A percentile compares a stretch with the other conserved stretches of the same genome.
These are phyloP conservation scores for Carallia brachiata DNA, from an alignment of 345 rosid genomes.

Conservation along the genomic window DNA sequence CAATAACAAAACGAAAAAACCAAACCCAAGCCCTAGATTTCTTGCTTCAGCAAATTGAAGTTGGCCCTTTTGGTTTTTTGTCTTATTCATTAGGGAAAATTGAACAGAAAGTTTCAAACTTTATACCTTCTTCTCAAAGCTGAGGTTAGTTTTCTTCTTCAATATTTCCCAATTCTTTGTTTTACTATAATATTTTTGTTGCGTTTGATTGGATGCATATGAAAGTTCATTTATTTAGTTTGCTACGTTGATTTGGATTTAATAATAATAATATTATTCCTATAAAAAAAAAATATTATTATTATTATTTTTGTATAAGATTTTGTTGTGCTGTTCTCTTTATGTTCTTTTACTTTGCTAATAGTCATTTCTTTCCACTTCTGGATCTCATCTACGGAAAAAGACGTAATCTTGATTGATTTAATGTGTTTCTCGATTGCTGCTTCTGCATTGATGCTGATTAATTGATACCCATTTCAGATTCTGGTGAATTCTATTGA, in stretches of 20 bases:
- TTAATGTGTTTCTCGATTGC: constrained; percentile 14
- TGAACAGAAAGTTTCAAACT: constrained; percentile 10
- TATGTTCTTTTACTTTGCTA: background rate
- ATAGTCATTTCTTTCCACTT: background rate
- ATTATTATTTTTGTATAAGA: background rate
- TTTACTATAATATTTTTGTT: background rate
- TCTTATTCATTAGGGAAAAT: constrained; percentile 19
- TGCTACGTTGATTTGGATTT: too few species aligned
- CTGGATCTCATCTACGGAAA: constrained; percentile 25
- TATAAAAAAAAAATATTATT: too few species aligned
- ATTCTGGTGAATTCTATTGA: constrained; percentile 29
- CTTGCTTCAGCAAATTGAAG: constrained; percentile 19
- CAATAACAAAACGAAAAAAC: constrained; percentile 19
- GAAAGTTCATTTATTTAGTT: constrained; percentile 1
- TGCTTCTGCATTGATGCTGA: constrained; percentile 13
- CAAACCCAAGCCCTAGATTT: constrained; percentile 48
- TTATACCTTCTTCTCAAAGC: constrained; percentile 12
- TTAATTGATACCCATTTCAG: constrained; percentile 39
- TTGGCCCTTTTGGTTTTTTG: background rate
- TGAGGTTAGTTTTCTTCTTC: constrained; percentile 24
- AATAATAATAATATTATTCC: too few species aligned
- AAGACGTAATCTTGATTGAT: constrained; percentile 1
- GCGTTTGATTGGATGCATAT: constrained; percentile 5
- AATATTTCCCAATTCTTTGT: background rate
- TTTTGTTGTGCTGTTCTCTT: background rate